Base-by-base conservation (phyloP, 805 yeast species). In the Saccharomycopsis capsularis region DNA sequence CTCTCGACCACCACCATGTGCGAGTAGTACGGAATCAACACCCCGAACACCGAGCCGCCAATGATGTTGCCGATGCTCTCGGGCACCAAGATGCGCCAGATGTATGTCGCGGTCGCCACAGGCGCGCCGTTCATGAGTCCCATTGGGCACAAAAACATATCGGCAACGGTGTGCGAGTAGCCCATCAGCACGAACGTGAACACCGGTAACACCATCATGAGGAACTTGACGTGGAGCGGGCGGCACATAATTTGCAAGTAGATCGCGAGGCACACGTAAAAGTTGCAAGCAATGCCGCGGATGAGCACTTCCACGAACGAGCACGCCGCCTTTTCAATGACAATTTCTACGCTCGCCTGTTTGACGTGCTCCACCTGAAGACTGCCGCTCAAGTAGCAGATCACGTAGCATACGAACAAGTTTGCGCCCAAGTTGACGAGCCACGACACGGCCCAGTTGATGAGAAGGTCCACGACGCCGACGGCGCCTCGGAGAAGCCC, bases 111-210 rank as follows among this genome's bases (percentile, higher is more conserved):
- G 34, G 83, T 86, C 0, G 82, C 68, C 6, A 81, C 67, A 2
- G 77, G 73, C 1, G 86, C 84, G 15, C 81, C 77, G 62, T 82
- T 83, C 45, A 47, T 47, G 42, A 85, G 69, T 0, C 86, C 95
- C 54, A 79, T 75, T 6, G 81, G 78, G 3, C 82, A 60, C 47
- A 83, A 56, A 55, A 70, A 81, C 93, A 86, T 84, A 61, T 86
- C 95, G 0, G 95, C 95, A 6, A 86, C 88, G 1, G 79, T 78
- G 60, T 86, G 95, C 2, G 86, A 79, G 63, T 79, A 86, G 0
- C 95, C 93, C 70, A 81, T 69, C 1, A 81, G 58, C n/a, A 84
- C 93, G 63, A 86, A 84, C 0, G 90, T 79, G 63, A 84, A 83
- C 15, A 85, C 71, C 0, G 95, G 95, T 19, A 85, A 60, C 15